Base-by-base conservation (phyloP, 768 basidiomycete genomes). In the Mycena filopes region DNA sequence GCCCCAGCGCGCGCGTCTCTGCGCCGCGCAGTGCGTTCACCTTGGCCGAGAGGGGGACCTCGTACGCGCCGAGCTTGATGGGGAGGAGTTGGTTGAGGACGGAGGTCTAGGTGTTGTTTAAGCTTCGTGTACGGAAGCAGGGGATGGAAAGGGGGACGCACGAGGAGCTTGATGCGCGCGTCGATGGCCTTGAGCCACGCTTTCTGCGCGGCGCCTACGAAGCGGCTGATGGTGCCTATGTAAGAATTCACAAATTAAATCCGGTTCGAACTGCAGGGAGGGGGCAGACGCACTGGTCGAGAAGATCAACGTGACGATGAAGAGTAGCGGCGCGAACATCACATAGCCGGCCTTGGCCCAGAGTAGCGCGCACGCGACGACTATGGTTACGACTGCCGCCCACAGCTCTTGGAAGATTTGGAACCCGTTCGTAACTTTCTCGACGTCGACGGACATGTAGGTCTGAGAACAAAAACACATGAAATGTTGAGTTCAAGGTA, bases 21-120 rank as follows among this genome's bases (percentile, higher is more conserved):
- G 11, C 15, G 9, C 4, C 38, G 29, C 62, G 54, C 5, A 63
- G 55, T 2, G 47, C 63, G 23, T 57, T 65, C 28, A 58, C 40
- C 25, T 65, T 65, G 1, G 23, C 43, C 2, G 21, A 23, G 25
- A 65, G 63, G 20, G 63, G 23, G n/a, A 36, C 15, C 26, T 57
- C 55, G 63, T 65, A 65, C 10, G 63, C 63, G 23, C 63, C 63
- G 40, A 65, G 63, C 16, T 65, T 65, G 56, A 65, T 65, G 55
- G 63, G 63, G 33, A 65, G 56, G 36, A 65, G 63, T 46, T 65
- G 63, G 23, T 33, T 25, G 41, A 65, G 63, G 28, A 58, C 56
- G 41, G 63, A 65, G 7, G 63, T 65, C 63, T 65, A n/a, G 9
- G 40, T 21, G 25, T 28, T 21, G n/a, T n/a, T n/a, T n/a, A n/a